Evolutionary conservation across 495 filamentous ascomycete species (phyloP).

Genomic region (Physcia stellaris): DNA sequence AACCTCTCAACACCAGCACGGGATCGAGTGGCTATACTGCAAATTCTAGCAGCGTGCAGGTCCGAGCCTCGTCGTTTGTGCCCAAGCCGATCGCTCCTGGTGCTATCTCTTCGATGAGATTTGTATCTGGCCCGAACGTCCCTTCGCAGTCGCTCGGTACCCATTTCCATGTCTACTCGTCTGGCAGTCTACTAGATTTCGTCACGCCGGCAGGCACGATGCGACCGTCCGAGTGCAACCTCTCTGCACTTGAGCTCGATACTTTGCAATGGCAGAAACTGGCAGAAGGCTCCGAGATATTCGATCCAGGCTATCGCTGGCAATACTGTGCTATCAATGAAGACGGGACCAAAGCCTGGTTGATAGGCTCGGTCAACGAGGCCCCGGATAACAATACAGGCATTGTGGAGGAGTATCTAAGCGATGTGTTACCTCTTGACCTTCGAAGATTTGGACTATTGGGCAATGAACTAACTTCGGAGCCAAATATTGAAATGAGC

Average conservation of each 20-base stretch:
- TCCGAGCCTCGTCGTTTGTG: constrained; percentile 54
- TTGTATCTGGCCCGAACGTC: constrained; percentile 75
- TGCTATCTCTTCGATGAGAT: constrained; percentile 77
- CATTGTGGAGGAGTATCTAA: constrained; percentile 72
- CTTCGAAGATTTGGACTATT: constrained; percentile 73
- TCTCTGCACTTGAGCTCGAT: constrained; percentile 76
- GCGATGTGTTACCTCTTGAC: constrained; percentile 85
- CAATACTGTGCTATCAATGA: constrained; percentile 94
- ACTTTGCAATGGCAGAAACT: constrained; percentile 85
- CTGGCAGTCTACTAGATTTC: constrained; percentile 83
- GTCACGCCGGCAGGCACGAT: constrained; percentile 84
- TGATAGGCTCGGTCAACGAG: constrained; percentile 82
- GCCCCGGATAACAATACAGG: constrained; percentile 32
- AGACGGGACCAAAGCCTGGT: constrained; percentile 87
- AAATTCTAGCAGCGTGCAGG: constrained; percentile 78
- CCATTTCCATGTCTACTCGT: constrained; percentile 91
- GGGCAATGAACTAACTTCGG: constrained; percentile 57
- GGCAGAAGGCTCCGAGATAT: constrained; percentile 85
- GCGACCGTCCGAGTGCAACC: constrained; percentile 67
- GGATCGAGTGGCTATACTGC: constrained; percentile 66
- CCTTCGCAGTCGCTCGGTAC: constrained; percentile 78
- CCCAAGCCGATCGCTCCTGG: constrained; percentile 67
- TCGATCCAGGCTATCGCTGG: constrained; percentile 78
- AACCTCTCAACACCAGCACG: constrained; percentile 8
- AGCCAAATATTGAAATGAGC: constrained; percentile 40